A percentile compares a stretch with the other conserved stretches of the same genome.
These are phyloP conservation scores for Neurospora terricola DNA, from an alignment of 495 filamentous ascomycete species.

Conservation along the genomic window DNA sequence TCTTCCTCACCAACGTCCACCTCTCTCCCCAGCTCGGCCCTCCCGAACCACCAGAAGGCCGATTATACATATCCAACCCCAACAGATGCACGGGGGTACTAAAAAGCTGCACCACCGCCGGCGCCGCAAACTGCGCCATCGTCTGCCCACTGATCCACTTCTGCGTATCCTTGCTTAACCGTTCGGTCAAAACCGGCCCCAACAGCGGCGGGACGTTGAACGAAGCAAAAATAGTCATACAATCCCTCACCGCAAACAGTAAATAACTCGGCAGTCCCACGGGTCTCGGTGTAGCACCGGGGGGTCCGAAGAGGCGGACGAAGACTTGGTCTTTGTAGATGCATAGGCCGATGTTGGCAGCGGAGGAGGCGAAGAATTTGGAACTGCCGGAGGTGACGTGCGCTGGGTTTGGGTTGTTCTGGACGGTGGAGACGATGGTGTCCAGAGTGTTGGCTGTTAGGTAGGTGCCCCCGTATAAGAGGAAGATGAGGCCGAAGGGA, in stretches of 20 bases:
- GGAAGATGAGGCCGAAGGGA: slow-evolving; percentile 79
- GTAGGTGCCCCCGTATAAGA: slow-evolving; percentile 86
- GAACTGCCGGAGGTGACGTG: slow-evolving; percentile 58
- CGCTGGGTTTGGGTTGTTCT: slow-evolving; percentile 36
- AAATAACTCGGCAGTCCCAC: slow-evolving; percentile 56
- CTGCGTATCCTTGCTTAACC: slow-evolving; percentile 39
- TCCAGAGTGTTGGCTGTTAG: slow-evolving; percentile 83
- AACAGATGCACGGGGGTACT: slow-evolving; percentile 83
- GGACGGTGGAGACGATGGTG: slow-evolving; percentile 61
- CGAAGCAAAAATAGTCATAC: slow-evolving; percentile 82
- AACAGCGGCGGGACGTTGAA: slow-evolving; percentile 84
- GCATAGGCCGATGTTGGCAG: slow-evolving; percentile 84
- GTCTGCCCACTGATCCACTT: slow-evolving; percentile 36
- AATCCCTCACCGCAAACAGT: slow-evolving; percentile 78
- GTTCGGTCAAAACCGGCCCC: slow-evolving; percentile 50
- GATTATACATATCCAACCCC: slow-evolving; percentile 83
- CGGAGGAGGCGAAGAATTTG: slow-evolving; percentile 75
- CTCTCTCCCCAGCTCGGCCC: slow-evolving; percentile 42
- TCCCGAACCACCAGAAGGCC: slow-evolving; percentile 33
- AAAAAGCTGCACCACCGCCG: slow-evolving; percentile 69
- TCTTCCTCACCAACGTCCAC: slow-evolving; percentile 52
- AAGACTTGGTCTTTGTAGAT: slow-evolving; percentile 90
- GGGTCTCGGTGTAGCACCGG: slow-evolving; percentile 36
- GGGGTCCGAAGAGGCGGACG: slow-evolving; percentile 67
- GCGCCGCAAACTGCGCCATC: slow-evolving; percentile 70